phyloP scores from a whole-genome alignment of 768 basidiomycete species.

The Hygrophorus russula region DNA sequence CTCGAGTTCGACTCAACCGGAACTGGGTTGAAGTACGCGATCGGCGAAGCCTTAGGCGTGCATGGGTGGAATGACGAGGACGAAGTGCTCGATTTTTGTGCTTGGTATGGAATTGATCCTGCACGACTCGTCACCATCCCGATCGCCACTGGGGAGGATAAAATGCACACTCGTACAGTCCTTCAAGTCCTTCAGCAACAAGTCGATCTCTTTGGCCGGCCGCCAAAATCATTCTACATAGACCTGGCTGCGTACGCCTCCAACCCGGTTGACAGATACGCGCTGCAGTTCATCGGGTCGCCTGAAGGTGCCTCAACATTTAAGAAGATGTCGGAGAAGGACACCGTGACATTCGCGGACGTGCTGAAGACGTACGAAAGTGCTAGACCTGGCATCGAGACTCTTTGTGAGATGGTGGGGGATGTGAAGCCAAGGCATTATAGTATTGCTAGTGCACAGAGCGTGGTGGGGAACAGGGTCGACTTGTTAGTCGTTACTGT shows the following conservation, averaged over 20 bases:
- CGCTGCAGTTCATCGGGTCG: conserved; percentile 85
- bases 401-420: conserved; percentile 78
- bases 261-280: conserved; percentile 55
- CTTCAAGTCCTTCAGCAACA: conserved; percentile 95
- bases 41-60: conserved; percentile 93
- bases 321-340: conserved; percentile 92
- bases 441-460: conserved; percentile 93
- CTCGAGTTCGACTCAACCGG: conserved; percentile 89
- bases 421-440: conserved; percentile 98
- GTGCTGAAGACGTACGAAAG: conserved; percentile 65
- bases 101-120: conserved; percentile 85
- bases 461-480: conserved; percentile 88
- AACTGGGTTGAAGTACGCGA: conserved; percentile 89
- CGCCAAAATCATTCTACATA: conserved; percentile 91
- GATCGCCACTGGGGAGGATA: conserved; percentile 48
- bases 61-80: conserved; percentile 95
- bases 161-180: conserved; percentile 85
- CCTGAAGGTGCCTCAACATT: conserved; percentile 87
- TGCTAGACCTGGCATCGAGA: conserved; percentile 75
- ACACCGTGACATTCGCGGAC: conserved; percentile 90
- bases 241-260: conserved; percentile 74
- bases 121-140: conserved; percentile 75
- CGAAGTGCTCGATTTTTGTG: conserved; percentile 83
- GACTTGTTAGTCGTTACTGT: conserved; percentile 95
- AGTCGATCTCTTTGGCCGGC: conserved; percentile 91